Percentiles rank a stretch among this genome's conserved stretches.
phyloP scores from a whole-genome alignment of 1,284 basidiomycete genomes.

The Sanghuangporus baumii region DNA sequence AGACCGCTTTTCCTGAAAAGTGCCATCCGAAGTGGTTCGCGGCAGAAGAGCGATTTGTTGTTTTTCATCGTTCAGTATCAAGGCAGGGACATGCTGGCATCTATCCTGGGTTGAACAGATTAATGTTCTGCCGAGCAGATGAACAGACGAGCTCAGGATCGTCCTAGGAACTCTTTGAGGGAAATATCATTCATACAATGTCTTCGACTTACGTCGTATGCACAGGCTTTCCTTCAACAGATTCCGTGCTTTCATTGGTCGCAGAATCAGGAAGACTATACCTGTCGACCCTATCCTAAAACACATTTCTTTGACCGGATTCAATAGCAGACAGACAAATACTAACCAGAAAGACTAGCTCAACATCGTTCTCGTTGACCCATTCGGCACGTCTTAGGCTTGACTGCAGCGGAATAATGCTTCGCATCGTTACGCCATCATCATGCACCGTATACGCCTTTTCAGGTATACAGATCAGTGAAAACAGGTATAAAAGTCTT shows the following conservation, averaged over 20 bases:
- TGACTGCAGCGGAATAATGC: conserved; percentile 4
- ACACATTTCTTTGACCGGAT: neutral
- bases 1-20: neutral
- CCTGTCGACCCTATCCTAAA: conserved; percentile 9
- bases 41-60: conserved; percentile 4
- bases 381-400: neutral
- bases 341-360: neutral
- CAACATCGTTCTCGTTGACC: neutral
- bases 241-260: neutral
- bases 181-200: neutral
- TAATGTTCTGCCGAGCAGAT: neutral
- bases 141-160: neutral
- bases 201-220: conserved; percentile 6
- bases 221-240: neutral
- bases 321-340: too few relatives aligned
- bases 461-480: neutral
- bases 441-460: conserved; percentile 5
- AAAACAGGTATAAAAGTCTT: neutral
- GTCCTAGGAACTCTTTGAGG: conserved; percentile 1
- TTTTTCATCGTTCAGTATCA: neutral
- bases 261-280: conserved; percentile 6
- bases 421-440: neutral
- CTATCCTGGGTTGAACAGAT: neutral
- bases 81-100: neutral
- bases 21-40: neutral